A percentile compares a stretch with the other conserved stretches of the same genome.
phyloP scores from a whole-genome alignment of 306 rosid genomes.

The Inga laurina region DNA sequence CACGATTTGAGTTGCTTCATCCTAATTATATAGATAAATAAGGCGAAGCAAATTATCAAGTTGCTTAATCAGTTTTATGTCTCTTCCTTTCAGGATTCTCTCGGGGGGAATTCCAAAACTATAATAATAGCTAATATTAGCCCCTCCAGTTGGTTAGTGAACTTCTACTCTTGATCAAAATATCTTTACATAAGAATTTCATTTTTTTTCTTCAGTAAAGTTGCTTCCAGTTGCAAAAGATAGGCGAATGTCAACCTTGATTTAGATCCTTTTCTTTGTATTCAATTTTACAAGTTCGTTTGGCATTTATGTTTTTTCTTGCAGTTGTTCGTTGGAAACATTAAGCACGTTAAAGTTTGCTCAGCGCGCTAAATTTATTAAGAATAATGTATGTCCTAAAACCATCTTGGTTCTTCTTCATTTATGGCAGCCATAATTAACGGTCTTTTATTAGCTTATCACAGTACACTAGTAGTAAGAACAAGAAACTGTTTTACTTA shows the following conservation, averaged over 20 bases:
- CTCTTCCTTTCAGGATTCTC: conserved; percentile 79
- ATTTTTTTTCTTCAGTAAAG: neutral
- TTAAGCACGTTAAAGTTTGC: conserved; percentile 97
- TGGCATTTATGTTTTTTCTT: conserved; percentile 33
- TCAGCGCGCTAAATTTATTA: conserved; percentile 93
- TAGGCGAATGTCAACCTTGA: neutral
- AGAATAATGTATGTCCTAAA: conserved; percentile 75
- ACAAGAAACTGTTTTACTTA: conserved; percentile 11
- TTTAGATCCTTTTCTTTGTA: neutral
- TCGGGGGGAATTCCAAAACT: conserved; percentile 94
- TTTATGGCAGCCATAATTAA: conserved; percentile 1
- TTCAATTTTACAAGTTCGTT: conserved; percentile 7
- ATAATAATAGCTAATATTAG: conserved; percentile 89
- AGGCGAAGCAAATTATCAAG: conserved; percentile 12
- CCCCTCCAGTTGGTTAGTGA: conserved; percentile 87
- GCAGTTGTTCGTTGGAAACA: conserved; percentile 97
- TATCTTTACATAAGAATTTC: neutral
- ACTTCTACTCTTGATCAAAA: conserved; percentile 27
- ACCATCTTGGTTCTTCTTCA: conserved; percentile 1
- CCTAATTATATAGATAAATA: conserved; percentile 4
- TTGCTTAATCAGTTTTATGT: conserved; percentile 24
- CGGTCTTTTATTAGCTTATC: neutral
- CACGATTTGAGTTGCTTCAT: neutral
- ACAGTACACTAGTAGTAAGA: neutral
- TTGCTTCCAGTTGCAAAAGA: neutral